These are phyloP conservation scores for Trypanosoma platydactyli DNA, from an alignment of 208 protist genomes.

Conservation along the genomic window DNA sequence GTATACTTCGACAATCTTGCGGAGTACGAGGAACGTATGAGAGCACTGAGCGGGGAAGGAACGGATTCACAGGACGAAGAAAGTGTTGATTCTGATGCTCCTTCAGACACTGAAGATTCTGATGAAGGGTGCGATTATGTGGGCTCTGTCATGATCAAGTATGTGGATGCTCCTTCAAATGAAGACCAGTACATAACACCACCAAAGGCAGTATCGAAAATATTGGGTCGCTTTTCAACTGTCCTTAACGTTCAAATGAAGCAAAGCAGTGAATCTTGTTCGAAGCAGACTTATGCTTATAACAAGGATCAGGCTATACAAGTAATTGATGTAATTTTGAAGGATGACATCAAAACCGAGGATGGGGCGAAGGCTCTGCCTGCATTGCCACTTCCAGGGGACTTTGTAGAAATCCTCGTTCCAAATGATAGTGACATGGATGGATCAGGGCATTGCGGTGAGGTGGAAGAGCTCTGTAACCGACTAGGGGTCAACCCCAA, in stretches of 20 bases:
- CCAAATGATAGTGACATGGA: slow-evolving; percentile 58
- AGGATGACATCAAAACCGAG: background rate
- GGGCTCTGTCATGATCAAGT: slow-evolving; percentile 81
- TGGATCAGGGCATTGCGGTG: slow-evolving; percentile 8
- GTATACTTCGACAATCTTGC: slow-evolving; percentile 83
- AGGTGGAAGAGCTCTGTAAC: slow-evolving; percentile 59
- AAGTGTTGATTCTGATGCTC: slow-evolving; percentile 11
- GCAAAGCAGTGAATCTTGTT: slow-evolving; percentile 8
- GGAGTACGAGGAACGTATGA: slow-evolving; percentile 43
- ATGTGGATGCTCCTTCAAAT: slow-evolving; percentile 28
- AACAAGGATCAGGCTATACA: slow-evolving; percentile 20
- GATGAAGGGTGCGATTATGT: slow-evolving; percentile 47
- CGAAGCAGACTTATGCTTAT: background rate
- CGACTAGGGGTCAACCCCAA: slow-evolving; percentile 49
- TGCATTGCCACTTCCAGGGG: slow-evolving; percentile 38
- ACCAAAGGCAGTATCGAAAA: slow-evolving; percentile 13
- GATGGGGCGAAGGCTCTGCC: background rate
- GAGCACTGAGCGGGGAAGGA: background rate
- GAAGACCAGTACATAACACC: slow-evolving; percentile 10
- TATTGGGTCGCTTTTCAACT: slow-evolving; percentile 25
- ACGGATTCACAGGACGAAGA: slow-evolving; percentile 25
- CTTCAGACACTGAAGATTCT: slow-evolving; percentile 17
- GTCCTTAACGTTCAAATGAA: slow-evolving; percentile 20
- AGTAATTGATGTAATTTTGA: slow-evolving; percentile 22
- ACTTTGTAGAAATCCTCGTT: slow-evolving; percentile 76